Evolutionary conservation across 257 asterid species (phyloP), one percentile per base, ranked within the genome.

Genomic region (Fraxinus cuspidata): DNA sequence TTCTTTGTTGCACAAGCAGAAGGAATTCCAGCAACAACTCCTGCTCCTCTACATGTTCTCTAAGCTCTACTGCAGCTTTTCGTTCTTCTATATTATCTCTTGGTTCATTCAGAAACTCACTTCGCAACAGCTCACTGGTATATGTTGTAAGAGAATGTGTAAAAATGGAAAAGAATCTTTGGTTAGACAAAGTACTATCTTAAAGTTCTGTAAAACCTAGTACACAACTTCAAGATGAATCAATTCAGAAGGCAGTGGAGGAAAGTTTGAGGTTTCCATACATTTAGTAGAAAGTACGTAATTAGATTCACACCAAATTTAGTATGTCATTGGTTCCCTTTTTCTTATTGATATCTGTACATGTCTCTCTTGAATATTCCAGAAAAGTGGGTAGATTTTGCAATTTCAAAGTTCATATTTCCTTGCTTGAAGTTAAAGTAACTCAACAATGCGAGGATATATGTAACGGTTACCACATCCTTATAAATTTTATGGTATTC

Each of bases 21-120:
- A 95, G 92, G 77, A 95, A 95, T 79, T 95, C 98, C 73, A 95
- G 90, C 77, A 95, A 78, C 86, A 90, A 79, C 81, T 95, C 99
- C 47, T 91, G 97, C 84, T 95, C 97, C 32, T 95, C 97, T 80
- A 93, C 92, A 76, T 84, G 82, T 81, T 95, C 98, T 73, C 92
- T 85, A 75, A 95, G 92, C 77, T 89, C 91, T 80, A 89, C 86
- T 28, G 94, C 97, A 63, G 96, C 94, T 86, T 92, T 93, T 35
- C 97, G 93, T 71, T 93, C 97, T 83, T 93, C 92, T 73, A 93
- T 78, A 66, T 87, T 91, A 37, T 86, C 87, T 86, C 90, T 91
- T 38, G 97, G 98, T 77, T 88, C 96, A 74, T 83, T 93, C 76
- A 95, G 87, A 78, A 95, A 93, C 77, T 92, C 97, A 75, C 99